Evolutionary conservation across 169 alveolate species (phyloP).

Genomic region (Besnoitia besnoiti): DNA sequence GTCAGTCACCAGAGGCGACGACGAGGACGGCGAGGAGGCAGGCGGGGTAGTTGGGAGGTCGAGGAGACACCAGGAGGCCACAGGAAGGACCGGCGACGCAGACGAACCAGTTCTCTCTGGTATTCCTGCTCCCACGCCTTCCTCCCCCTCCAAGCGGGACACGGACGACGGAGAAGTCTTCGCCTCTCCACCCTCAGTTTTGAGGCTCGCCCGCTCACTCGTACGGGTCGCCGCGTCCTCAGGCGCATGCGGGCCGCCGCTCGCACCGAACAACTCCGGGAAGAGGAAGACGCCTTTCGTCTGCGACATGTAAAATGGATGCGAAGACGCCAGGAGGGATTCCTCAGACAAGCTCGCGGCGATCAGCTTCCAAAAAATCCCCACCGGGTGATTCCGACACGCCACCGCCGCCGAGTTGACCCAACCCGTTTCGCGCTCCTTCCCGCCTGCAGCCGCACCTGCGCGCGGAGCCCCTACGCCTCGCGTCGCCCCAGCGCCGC

Average conservation of each 20-base stretch:
- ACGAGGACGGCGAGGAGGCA: not conserved
- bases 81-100: slow-evolving; percentile 47
- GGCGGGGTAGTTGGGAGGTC: slow-evolving; percentile 19
- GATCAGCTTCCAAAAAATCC: slow-evolving; percentile 41
- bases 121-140: slow-evolving; percentile 17
- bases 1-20: not conserved
- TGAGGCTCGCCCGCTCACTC: not conserved
- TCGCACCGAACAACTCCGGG: slow-evolving; percentile 10
- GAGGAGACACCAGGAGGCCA: slow-evolving; percentile 59
- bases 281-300: slow-evolving; percentile 27
- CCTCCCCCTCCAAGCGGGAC: not conserved
- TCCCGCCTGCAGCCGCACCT: not conserved
- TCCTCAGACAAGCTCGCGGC: not conserved
- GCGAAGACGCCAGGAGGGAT: not conserved
- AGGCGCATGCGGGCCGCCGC: not conserved
- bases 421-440: not conserved
- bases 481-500: not conserved
- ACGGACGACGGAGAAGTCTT: not conserved
- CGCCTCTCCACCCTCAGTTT: not conserved
- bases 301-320: not conserved
- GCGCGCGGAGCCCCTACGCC: not conserved
- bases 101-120: slow-evolving; percentile 18
- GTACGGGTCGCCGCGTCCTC: not conserved
- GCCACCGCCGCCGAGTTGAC: not conserved
- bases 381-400: slow-evolving; percentile 30